Base-by-base conservation (phyloP, 2,329 filamentous ascomycete species). In the Tympanopsis confertula region DNA sequence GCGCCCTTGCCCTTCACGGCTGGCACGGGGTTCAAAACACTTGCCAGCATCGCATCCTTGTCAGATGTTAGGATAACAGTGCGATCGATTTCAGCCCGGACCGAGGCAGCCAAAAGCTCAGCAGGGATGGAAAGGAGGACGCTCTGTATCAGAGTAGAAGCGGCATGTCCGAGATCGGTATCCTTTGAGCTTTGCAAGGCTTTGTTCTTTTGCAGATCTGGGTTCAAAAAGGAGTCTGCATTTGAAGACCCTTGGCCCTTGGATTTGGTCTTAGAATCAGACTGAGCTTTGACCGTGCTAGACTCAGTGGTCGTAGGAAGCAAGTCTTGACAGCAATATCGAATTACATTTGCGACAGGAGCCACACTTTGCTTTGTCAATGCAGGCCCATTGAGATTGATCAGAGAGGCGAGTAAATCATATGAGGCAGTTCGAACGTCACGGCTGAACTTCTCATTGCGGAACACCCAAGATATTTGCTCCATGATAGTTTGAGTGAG, bases 21-120 rank as follows among this genome's bases (percentile, higher is more conserved):
- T 44, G 63, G 42, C 47, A 64, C 48, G 2, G 71, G 69, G 47
- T 77, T 76, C 42, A 80, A 54, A 1, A 77, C 66, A 45, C 74
- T 77, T 3, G 74, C 68, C 13, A 74, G 46, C 57, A 80, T 67
- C 1, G 68, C 65, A 19, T 69, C 55, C 45, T 69, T 66, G 45
- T 74, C 56, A 28, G 63, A 58, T 2, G 57, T 59, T 24, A 79
- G 52, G 32, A 78, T 66, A 10, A 71, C 68, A 3, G 69, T 71
- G 20, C 73, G 68, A 46, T 80, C 75, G 40, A 79, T 62, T 39
- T 70, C 66, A 20, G 66, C 61, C 18, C 76, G 65, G 15, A 74
- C 41, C 4, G 69, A 61, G 3, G 64, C 57, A 0, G 69, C 57
- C 3, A 76, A 48, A 41, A 58, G 58, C 24, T 65, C 58, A 3